Percentiles rank a stretch among this genome's conserved stretches.
Evolutionary conservation across 148 eudicot species (phyloP).

Genomic region (Talinum fruticosum): DNA sequence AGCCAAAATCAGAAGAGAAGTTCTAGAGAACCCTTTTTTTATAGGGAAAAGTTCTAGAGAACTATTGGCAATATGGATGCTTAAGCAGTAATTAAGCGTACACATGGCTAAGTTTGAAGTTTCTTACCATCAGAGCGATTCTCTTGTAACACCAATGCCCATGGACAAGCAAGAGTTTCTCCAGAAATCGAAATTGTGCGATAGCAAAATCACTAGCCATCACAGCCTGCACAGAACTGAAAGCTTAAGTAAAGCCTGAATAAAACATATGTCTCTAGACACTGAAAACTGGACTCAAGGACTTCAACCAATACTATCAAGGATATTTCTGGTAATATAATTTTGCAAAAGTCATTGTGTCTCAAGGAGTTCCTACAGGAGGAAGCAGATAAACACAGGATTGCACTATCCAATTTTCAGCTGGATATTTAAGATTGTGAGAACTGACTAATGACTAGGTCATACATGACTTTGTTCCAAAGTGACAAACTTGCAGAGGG

Average conservation of each 20-base stretch:
- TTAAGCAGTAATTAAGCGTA: not conserved
- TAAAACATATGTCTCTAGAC: not conserved
- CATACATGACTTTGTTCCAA: not conserved
- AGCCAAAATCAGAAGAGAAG: slow-evolving; percentile 7
- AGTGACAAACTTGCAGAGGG: not conserved
- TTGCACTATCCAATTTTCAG: not conserved
- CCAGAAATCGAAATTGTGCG: slow-evolving; percentile 90
- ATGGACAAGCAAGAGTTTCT: slow-evolving; percentile 85
- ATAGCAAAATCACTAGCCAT: slow-evolving; percentile 98
- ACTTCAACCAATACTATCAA: not conserved
- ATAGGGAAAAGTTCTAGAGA: slow-evolving; percentile 3
- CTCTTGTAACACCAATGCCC: slow-evolving; percentile 99
- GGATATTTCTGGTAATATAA: not conserved
- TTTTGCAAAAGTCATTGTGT: not conserved
- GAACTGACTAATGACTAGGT: not conserved
- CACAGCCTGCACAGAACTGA: slow-evolving; percentile 76
- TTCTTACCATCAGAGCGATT: slow-evolving; percentile 91
- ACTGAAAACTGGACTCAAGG: not conserved
- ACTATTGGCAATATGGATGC: not conserved
- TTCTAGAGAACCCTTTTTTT: not conserved
- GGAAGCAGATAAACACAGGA: not conserved
- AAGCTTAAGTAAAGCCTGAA: slow-evolving; percentile 32
- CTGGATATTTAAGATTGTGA: not conserved
- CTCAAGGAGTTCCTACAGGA: not conserved
- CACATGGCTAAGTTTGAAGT: not conserved